Evolutionary conservation across 2,329 filamentous ascomycete species (phyloP).

Genomic region (Stylonectria norvegica): DNA sequence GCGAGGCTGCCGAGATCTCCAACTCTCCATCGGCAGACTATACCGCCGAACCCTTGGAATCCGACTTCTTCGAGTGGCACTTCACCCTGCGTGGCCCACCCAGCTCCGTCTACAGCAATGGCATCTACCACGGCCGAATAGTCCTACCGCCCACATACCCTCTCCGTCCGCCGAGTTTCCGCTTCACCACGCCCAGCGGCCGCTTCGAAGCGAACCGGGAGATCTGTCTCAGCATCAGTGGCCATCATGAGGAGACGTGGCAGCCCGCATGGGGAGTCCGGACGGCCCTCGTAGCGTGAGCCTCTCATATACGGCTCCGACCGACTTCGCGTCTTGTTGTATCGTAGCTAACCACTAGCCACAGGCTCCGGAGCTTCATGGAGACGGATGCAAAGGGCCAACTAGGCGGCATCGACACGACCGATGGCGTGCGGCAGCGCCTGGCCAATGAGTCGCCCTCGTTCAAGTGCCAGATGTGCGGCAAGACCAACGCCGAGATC

Average conservation of each 20-base stretch:
- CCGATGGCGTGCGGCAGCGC: conserved; percentile 60
- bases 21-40: conserved; percentile 79
- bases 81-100: conserved; percentile 94
- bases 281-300: conserved; percentile 69
- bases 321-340: not conserved
- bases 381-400: conserved; percentile 85
- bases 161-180: conserved; percentile 88
- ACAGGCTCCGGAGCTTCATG: conserved; percentile 79
- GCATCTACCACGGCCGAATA: conserved; percentile 95
- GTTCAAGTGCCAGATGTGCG: conserved; percentile 71
- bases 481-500: conserved; percentile 68
- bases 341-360: not conserved
- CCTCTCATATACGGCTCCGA: not conserved
- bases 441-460: conserved; percentile 64
- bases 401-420: conserved; percentile 81
- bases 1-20: conserved; percentile 86
- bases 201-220: conserved; percentile 95
- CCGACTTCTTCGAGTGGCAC: conserved; percentile 97
- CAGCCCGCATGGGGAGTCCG: conserved; percentile 96
- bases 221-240: conserved; percentile 90
- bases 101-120: conserved; percentile 70
- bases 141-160: conserved; percentile 86
- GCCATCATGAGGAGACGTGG: conserved; percentile 98
- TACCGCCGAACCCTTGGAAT: conserved; percentile 78
- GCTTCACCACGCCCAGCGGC: conserved; percentile 87